phyloP scores from a whole-genome alignment of 768 basidiomycete genomes.

The Boletus eberwhitei region DNA sequence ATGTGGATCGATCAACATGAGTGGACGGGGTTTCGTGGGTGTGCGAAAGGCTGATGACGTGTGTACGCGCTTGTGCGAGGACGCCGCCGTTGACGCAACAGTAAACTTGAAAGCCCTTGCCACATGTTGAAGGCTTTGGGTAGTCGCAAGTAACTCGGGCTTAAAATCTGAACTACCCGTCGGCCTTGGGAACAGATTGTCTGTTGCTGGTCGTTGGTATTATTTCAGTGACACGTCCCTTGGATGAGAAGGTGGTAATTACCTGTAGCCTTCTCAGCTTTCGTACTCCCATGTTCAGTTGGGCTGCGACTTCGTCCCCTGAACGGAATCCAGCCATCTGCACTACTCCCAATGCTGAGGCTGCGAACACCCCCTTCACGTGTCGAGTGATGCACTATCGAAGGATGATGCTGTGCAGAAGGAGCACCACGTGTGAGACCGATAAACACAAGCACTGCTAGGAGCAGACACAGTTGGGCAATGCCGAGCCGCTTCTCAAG shows the following conservation, averaged over 20 bases:
- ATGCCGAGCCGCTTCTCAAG: conserved; percentile 89
- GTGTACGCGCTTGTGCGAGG: conserved; percentile 9
- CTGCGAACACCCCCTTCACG: conserved; percentile 57
- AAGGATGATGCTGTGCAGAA: conserved; percentile 32
- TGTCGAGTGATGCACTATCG: conserved; percentile 26
- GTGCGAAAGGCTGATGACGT: conserved; percentile 15
- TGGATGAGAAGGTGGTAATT: not conserved
- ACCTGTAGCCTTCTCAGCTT: conserved; percentile 15
- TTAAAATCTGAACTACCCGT: not conserved
- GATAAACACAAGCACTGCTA: conserved; percentile 84
- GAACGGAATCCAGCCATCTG: conserved; percentile 31
- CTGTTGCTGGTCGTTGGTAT: not conserved
- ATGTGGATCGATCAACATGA: conserved; percentile 22
- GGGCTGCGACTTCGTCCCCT: conserved; percentile 32
- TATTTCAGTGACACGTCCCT: not conserved
- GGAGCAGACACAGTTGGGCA: conserved; percentile 79
- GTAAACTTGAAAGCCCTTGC: not conserved
- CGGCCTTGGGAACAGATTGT: not conserved
- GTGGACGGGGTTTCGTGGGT: conserved; percentile 19
- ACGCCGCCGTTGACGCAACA: not conserved
- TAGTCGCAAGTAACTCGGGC: not conserved
- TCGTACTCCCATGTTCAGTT: conserved; percentile 13
- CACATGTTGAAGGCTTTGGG: not conserved
- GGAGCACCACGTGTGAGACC: conserved; percentile 70
- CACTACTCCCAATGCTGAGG: conserved; percentile 54